Conservation (phyloP, 257 asterid species). For the Linaria vulgaris region DNA sequence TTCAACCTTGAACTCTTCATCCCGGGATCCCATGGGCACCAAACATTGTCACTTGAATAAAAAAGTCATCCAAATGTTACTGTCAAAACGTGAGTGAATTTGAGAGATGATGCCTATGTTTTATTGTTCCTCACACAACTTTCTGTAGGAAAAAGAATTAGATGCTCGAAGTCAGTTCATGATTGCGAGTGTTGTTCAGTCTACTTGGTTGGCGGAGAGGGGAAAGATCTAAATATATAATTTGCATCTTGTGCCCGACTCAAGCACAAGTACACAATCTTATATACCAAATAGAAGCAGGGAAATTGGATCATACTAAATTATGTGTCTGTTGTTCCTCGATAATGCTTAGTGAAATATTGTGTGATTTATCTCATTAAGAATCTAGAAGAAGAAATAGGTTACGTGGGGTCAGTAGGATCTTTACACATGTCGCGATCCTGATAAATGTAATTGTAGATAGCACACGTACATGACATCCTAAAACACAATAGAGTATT, state of each 20-base stretch:
- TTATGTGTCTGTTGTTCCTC: too few species aligned
- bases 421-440: slow-evolving; percentile 14
- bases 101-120: not conserved
- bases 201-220: not conserved
- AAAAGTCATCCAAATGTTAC: slow-evolving; percentile 13
- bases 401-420: too few species aligned
- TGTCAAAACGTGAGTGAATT: not conserved
- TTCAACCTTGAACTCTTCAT: slow-evolving; percentile 7
- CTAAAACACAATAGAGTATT: slow-evolving; percentile 2
- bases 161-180: not conserved
- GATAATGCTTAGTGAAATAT: not conserved
- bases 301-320: not conserved
- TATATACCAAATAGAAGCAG: not conserved
- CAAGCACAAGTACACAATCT: not conserved
- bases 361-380: not conserved
- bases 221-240: not conserved
- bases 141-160: not conserved
- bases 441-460: not conserved
- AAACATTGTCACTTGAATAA: slow-evolving; percentile 7
- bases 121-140: not conserved
- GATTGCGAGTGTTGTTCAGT: not conserved
- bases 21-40: too few species aligned
- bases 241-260: not conserved
- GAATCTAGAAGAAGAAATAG: slow-evolving; percentile 13
- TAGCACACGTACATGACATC: slow-evolving; percentile 1